A percentile compares a stretch with the other conserved stretches of the same genome.
phyloP scores from a whole-genome alignment of 352 stramenopile genomes.

The Phytophthora agathidicida region DNA sequence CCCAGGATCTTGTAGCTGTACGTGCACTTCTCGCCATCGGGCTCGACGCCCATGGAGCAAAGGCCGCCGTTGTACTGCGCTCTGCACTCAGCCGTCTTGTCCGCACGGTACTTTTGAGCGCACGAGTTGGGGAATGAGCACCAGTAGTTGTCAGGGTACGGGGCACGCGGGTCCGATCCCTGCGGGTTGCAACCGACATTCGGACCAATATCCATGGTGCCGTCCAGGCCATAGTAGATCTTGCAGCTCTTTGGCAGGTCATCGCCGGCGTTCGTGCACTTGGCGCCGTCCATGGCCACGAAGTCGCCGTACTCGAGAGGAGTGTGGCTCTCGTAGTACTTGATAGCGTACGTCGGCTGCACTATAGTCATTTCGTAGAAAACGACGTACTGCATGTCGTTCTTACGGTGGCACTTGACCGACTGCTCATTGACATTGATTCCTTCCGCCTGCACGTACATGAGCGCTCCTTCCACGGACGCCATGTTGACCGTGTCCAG shows the following conservation, averaged over 20 bases:
- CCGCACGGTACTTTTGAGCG: slow-evolving; percentile 41
- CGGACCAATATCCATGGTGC: slow-evolving; percentile 46
- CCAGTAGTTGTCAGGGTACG: slow-evolving; percentile 75
- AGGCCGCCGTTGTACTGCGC: slow-evolving; percentile 44
- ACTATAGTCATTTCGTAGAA: slow-evolving; percentile 76
- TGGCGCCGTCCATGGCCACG: slow-evolving; percentile 65
- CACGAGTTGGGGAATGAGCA: slow-evolving; percentile 75
- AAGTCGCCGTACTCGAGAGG: slow-evolving; percentile 59
- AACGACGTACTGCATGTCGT: slow-evolving; percentile 73
- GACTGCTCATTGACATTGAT: slow-evolving; percentile 64
- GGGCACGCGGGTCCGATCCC: slow-evolving; percentile 49
- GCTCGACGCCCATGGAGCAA: slow-evolving; percentile 45
- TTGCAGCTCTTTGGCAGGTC: slow-evolving; percentile 50
- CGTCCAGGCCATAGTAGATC: slow-evolving; percentile 53
- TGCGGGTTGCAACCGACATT: slow-evolving; percentile 56
- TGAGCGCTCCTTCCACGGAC: slow-evolving; percentile 64
- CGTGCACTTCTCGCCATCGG: slow-evolving; percentile 58
- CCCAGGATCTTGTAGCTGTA: slow-evolving; percentile 69
- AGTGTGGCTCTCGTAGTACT: slow-evolving; percentile 49
- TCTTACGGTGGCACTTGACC: slow-evolving; percentile 67
- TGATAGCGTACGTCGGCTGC: slow-evolving; percentile 55
- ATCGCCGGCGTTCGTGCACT: slow-evolving; percentile 50
- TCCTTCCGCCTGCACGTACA: slow-evolving; percentile 72
- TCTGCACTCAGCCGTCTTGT: slow-evolving; percentile 57
- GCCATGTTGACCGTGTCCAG: slow-evolving; percentile 74